Base-by-base conservation (phyloP, 139 green algal species). In the Ettlia oleoabundans region DNA sequence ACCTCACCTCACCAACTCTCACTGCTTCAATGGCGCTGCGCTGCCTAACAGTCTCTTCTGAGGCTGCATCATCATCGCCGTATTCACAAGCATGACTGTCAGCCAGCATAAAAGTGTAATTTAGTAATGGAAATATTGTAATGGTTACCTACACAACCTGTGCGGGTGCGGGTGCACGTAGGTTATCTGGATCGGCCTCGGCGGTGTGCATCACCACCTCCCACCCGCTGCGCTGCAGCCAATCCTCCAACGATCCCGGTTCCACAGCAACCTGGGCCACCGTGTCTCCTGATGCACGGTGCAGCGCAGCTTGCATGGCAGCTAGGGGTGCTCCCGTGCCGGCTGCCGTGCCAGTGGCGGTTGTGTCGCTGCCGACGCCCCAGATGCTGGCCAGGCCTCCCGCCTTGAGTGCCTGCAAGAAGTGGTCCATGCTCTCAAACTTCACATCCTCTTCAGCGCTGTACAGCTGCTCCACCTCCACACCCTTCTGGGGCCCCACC, bases 151-250 rank as follows among this genome's bases (percentile, higher is more conserved):
- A n/a, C n/a, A n/a, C n/a, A n/a, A n/a, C n/a, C n/a, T n/a, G n/a
- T n/a, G n/a, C n/a, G n/a, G n/a, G n/a, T n/a, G n/a, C n/a, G n/a
- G n/a, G n/a, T n/a, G n/a, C n/a, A n/a, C n/a, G n/a, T n/a, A n/a
- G n/a, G n/a, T n/a, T n/a, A n/a, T 72, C 35, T 72, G 65, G 28
- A 9, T 33, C 35, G 21, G 3, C 35, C 2, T 15, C 33, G 4
- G n/a, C 18, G 55, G 18, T 72, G 65, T 72, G 43, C 65, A 72
- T 72, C 33, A 47, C 37, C 35, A 72, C 65, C 33, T 72, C 33
- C 65, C 65, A 72, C 13, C 65, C 65, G 3, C 33, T 35, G 15
- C 33, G 21, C 65, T 72, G 65, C 9, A 72, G 65, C 65, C 43
- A 33, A 13, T 30, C 18, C 24, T 72, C 65, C 7, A 51, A 22